Percentiles rank a stretch among this genome's conserved stretches.
phyloP scores from a whole-genome alignment of 1,284 basidiomycete genomes.

The Cutaneotrichosporon mucoides region DNA sequence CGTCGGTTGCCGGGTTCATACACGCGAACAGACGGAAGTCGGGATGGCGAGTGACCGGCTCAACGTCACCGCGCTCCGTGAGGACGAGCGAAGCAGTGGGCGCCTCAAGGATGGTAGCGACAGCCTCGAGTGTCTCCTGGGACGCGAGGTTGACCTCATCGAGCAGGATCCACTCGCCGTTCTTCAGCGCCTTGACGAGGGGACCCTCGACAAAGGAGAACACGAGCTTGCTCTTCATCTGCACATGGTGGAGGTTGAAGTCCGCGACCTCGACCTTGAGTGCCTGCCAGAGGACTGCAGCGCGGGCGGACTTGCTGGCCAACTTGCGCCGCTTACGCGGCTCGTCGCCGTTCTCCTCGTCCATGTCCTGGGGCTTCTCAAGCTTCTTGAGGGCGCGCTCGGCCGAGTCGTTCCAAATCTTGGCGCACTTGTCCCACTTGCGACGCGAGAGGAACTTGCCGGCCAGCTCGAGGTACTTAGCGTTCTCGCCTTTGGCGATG shows the following conservation, averaged over 20 bases:
- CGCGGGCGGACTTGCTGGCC: slow-evolving; percentile 48
- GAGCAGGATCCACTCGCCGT: slow-evolving; percentile 91
- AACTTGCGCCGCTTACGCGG: slow-evolving; percentile 74
- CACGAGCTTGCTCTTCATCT: slow-evolving; percentile 78
- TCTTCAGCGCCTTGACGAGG: slow-evolving; percentile 81
- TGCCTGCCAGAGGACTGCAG: slow-evolving; percentile 60
- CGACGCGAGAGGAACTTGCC: slow-evolving; percentile 74
- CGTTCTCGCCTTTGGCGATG: slow-evolving; percentile 69
- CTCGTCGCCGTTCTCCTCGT: slow-evolving; percentile 35
- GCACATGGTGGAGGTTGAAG: slow-evolving; percentile 82
- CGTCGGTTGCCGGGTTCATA: slow-evolving; percentile 99
- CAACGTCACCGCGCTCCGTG: slow-evolving; percentile 88
- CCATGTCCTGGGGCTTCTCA: slow-evolving; percentile 32
- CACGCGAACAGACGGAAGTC: slow-evolving; percentile 97
- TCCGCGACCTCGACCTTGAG: slow-evolving; percentile 70
- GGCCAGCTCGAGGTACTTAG: slow-evolving; percentile 77
- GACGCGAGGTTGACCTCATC: slow-evolving; percentile 97
- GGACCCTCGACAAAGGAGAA: slow-evolving; percentile 97
- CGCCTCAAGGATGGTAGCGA: slow-evolving; percentile 80
- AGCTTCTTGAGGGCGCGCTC: slow-evolving; percentile 51
- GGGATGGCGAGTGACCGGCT: slow-evolving; percentile 84
- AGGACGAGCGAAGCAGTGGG: slow-evolving; percentile 83
- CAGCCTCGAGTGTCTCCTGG: slow-evolving; percentile 89
- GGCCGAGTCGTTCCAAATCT: slow-evolving; percentile 61
- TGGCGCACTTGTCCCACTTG: slow-evolving; percentile 80